Base-by-base conservation (phyloP, 192 early-diverging fungal genomes). In the Backusella mclennaniae region DNA sequence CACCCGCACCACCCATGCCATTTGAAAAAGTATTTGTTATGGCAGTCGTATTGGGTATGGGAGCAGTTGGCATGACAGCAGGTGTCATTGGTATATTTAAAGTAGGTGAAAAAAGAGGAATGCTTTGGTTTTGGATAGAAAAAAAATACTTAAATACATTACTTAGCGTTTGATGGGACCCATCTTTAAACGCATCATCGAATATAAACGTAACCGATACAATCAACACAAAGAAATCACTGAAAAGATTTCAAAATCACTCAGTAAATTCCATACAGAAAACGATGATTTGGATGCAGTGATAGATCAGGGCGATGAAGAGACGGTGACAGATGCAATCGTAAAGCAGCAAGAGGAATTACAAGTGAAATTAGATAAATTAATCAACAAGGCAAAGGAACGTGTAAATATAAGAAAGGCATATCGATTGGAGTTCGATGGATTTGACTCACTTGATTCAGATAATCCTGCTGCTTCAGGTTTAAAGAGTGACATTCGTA, bases 401-500 rank as follows among this genome's bases (percentile, higher is more conserved):
- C 67, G 67, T 69, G 35, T 69, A 35, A 69, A 69, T 39, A 69
- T 14, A 15, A 36, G 12, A 9, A 69, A 26, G 9, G 38, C 23
- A 21, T 69, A 63, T 63, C 56, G 26, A 29, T 69, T 76, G 46
- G 66, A 49, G 26, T 21, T 56, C 3, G 56, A 29, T 14, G 26
- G 56, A 1, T 63, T 63, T 63, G 56, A 14, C 9, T 63, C 26
- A 1, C 26, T 63, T 12, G 23, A 69, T 36, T 21, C 39, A 8
- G 79, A 80, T 15, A 39, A 59, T 35, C 31, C 67, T 19, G 63
- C 78, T 4, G 79, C 82, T 39, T 66, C 77, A 9, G 80, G 77
- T 31, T 71, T 87, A 53, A 87, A 87, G 77, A 82, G 80, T 21
- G 86, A 87, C 49, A 87, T 87, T 52, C 75, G 84, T 44, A 82